Evolutionary conservation across 1,139 yeast species (phyloP).

Genomic region (Candida anutae): DNA sequence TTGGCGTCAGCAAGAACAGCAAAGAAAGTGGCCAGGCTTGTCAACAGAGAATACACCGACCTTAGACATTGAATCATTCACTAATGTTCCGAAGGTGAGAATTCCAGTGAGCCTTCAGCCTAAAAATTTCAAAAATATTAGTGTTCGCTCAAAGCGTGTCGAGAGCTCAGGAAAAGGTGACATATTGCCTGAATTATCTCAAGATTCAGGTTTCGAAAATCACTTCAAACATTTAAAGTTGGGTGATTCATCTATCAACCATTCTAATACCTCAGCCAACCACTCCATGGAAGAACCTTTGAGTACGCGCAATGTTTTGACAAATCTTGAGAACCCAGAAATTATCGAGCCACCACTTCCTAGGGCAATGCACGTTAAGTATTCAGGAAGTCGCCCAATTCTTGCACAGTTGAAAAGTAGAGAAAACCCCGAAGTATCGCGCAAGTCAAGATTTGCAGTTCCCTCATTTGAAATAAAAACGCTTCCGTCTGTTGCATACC

Average conservation of each 20-base stretch:
- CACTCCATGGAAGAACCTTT: conserved; percentile 20
- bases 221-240: conserved; percentile 24
- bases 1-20: conserved; percentile 35
- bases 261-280: conserved; percentile 14
- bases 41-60: conserved; percentile 1
- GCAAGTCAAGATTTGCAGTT: conserved; percentile 28
- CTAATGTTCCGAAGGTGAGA: conserved; percentile 2
- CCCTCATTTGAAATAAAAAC: conserved; percentile 40
- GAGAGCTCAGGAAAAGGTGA: conserved; percentile 34
- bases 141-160: conserved; percentile 35
- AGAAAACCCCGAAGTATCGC: no score
- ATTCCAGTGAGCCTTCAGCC: conserved; percentile 20
- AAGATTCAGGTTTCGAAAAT: conserved; percentile 40
- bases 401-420: no score
- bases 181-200: conserved; percentile 38
- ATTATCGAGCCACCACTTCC: conserved; percentile 18
- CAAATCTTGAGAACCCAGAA: conserved; percentile 12
- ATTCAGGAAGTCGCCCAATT: no score
- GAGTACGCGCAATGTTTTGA: conserved; percentile 22
- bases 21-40: conserved; percentile 7
- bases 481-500: conserved; percentile 26
- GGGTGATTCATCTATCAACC: conserved; percentile 11
- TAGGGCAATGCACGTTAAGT: neutral
- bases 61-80: conserved; percentile 1
- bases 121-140: conserved; percentile 35